phyloP scores from a whole-genome alignment of 208 protist genomes.

The Tetramitus jugosus region DNA sequence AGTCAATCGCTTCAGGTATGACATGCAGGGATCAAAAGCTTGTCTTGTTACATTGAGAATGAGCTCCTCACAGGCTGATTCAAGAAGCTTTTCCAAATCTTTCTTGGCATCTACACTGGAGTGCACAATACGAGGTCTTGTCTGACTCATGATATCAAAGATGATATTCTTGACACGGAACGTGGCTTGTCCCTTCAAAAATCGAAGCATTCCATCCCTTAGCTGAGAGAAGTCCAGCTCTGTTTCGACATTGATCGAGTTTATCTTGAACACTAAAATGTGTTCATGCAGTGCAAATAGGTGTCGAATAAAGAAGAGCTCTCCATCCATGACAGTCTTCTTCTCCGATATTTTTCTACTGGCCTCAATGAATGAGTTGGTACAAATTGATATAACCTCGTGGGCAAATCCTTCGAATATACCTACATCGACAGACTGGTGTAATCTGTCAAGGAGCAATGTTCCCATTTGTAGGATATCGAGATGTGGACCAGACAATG shows the following conservation, averaged over 20 bases:
- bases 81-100: constrained; percentile 27
- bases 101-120: constrained; percentile 29
- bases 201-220: neutral
- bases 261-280: constrained; percentile 26
- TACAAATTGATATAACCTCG: constrained; percentile 27
- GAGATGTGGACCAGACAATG: no score
- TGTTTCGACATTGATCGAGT: constrained; percentile 24
- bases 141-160: constrained; percentile 10
- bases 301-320: constrained; percentile 29
- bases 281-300: constrained; percentile 26
- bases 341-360: constrained; percentile 18
- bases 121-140: constrained; percentile 7
- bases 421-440: constrained; percentile 24
- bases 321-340: constrained; percentile 2
- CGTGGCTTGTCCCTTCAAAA: constrained; percentile 17
- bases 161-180: constrained; percentile 8
- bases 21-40: neutral
- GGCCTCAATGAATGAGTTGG: constrained; percentile 18
- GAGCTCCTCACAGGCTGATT: constrained; percentile 26
- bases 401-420: constrained; percentile 31
- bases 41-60: constrained; percentile 16
- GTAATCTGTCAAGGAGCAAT: constrained; percentile 19
- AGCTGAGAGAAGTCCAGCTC: constrained; percentile 29
- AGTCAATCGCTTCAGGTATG: neutral
- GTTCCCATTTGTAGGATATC: constrained; percentile 21